A percentile compares a stretch with the other conserved stretches of the same genome.
These are phyloP conservation scores for Pseudogymnoascus sp. DNA, from an alignment of 2,329 filamentous ascomycete species.

Conservation along the genomic window DNA sequence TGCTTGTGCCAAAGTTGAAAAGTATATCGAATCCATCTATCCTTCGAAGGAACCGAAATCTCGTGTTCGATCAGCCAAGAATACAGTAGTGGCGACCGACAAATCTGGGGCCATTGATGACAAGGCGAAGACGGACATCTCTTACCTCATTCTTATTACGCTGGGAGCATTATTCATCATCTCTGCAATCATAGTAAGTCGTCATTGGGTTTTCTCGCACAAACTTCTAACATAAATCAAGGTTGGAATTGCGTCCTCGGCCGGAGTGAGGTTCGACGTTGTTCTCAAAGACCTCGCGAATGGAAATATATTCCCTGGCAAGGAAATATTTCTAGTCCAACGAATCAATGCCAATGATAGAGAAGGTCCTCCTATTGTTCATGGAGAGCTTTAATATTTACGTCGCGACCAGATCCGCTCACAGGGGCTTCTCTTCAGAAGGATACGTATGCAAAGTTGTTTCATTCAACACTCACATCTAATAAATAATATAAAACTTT, in stretches of 20 bases:
- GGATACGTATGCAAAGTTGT: neutral
- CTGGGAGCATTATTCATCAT: conserved; percentile 64
- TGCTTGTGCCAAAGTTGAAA: conserved; percentile 86
- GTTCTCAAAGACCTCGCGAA: neutral
- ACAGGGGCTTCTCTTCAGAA: neutral
- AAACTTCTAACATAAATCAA: neutral
- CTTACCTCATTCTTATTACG: conserved; percentile 62
- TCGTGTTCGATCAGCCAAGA: conserved; percentile 38
- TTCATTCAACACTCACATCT: neutral
- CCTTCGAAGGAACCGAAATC: conserved; percentile 70
- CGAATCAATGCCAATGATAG: neutral
- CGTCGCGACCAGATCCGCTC: neutral
- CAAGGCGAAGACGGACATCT: conserved; percentile 50
- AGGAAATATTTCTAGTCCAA: neutral
- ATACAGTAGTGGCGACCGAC: conserved; percentile 32
- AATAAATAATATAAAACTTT: neutral
- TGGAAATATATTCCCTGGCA: neutral
- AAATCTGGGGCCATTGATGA: conserved; percentile 42
- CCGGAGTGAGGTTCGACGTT: neutral
- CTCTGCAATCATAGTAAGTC: conserved; percentile 68
- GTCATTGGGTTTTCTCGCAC: neutral
- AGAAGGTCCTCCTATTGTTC: neutral
- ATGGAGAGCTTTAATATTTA: neutral
- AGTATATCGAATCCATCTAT: conserved; percentile 92
- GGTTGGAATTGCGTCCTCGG: neutral